Evolutionary conservation across 139 green algal species (phyloP).

Genomic region (Ostreobium quekettii): DNA sequence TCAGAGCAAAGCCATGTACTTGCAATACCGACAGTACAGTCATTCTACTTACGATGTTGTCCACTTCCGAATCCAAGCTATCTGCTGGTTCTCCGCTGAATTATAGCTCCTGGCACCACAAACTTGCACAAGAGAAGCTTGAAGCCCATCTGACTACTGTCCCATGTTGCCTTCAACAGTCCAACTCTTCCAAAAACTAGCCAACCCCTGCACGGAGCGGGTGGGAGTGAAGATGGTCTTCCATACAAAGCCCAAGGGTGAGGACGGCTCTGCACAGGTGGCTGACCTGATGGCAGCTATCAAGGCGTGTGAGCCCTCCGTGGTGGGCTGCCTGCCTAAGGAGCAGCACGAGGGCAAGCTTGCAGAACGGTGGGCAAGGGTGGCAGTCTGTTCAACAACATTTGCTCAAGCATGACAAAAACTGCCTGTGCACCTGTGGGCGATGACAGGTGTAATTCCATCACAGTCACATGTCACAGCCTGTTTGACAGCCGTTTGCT

Average conservation of each 20-base stretch:
- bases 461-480: not conserved
- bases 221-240: conserved; percentile 48
- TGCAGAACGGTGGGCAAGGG: conserved; percentile 36
- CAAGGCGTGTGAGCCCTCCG: conserved; percentile 20
- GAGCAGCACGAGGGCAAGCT: conserved; percentile 62
- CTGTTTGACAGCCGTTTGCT: no score
- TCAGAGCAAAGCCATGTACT: no score
- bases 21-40: conserved; percentile 1
- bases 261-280: conserved; percentile 54
- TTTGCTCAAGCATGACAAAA: not conserved
- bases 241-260: conserved; percentile 62
- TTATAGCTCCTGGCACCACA: conserved; percentile 17
- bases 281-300: conserved; percentile 42
- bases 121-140: not conserved
- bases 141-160: not conserved
- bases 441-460: conserved; percentile 28
- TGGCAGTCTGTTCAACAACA: conserved; percentile 7
- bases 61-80: not conserved
- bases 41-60: not conserved
- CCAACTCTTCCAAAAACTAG: conserved; percentile 50
- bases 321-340: conserved; percentile 63
- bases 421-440: conserved; percentile 29
- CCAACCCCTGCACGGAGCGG: conserved; percentile 18
- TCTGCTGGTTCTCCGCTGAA: not conserved
- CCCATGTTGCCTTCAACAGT: conserved; percentile 27